Conservation (phyloP, 306 rosid genomes). For the Hippophae tibetana region DNA sequence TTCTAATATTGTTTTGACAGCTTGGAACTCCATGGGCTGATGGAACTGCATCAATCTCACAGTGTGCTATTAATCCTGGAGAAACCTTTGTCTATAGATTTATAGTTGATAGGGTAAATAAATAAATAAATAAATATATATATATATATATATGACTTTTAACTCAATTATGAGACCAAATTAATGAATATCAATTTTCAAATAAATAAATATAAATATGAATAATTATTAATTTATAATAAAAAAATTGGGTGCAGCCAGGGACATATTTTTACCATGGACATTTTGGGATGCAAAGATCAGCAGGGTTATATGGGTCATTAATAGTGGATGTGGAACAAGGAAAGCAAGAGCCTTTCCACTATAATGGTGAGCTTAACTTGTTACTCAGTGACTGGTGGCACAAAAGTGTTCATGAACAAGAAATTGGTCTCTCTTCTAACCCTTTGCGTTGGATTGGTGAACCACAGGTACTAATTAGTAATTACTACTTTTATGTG, state of each 20-base stretch:
- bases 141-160: neutral
- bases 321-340: slow-evolving; percentile 53
- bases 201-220: too few relatives aligned
- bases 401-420: slow-evolving; percentile 48
- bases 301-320: slow-evolving; percentile 87
- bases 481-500: too few relatives aligned
- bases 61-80: neutral
- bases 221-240: neutral
- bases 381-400: slow-evolving; percentile 69
- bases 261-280: slow-evolving; percentile 91
- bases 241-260: slow-evolving; percentile 30
- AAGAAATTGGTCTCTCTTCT: slow-evolving; percentile 70
- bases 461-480: slow-evolving; percentile 61
- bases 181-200: too few relatives aligned
- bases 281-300: slow-evolving; percentile 78
- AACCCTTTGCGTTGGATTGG: slow-evolving; percentile 56
- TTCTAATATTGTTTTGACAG: neutral
- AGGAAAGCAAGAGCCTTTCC: slow-evolving; percentile 52
- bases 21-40: neutral
- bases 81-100: neutral
- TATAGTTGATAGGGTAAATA: neutral
- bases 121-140: too few relatives aligned
- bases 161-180: too few relatives aligned
- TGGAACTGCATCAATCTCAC: neutral
- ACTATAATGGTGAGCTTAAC: slow-evolving; percentile 59